Evolutionary conservation across 2,329 filamentous ascomycete genomes (phyloP), one percentile per base, ranked within the genome.

Genomic region (Pyricularia sp.): DNA sequence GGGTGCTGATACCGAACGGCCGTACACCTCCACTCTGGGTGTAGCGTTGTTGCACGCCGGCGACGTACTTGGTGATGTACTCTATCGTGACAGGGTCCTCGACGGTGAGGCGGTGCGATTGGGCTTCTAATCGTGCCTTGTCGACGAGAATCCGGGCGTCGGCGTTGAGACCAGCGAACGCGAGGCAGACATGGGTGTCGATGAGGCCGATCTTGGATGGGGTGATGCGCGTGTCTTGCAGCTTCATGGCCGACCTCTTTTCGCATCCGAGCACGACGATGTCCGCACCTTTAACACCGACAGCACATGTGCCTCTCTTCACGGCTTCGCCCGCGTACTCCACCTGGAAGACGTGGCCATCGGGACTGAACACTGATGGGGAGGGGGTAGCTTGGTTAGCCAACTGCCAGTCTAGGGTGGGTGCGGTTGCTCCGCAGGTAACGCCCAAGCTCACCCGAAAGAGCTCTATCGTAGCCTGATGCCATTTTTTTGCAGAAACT

Each of bases 291-390:
- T 99, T 99, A 70, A 99, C 93, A 71, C 93, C 94, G 65, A 99
- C 94, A 62, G 96, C 94, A 80, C 94, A 99, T 73, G 94, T 99
- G 79, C 93, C 94, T 91, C 94, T 82, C 84, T 99, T 99, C 71
- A 99, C 94, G 70, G 94, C 94, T 81, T 99, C 94, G 71, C 96
- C 89, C 65, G 94, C 94, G 85, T 99, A 99, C 84, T 99, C 94
- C 74, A 99, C 94, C 80, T 99, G 94, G 81, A 99, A 99, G 73
- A 99, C 94, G 82, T 99, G 94, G 79, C 94, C 94, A 80, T 99
- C 94, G 74, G 94, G 94, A 85, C 93, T 97, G 74, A 62, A 66
- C 24, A 24, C 53, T 55, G 53, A 35, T 30, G 44, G 26, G 49
- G 16, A 26, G 62, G 62, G 66, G 64, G 64, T 40, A 40, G 28